Percentiles rank a stretch among this genome's conserved stretches.
Conservation (phyloP, 768 basidiomycete genomes). For the Boletus rubropictus region DNA sequence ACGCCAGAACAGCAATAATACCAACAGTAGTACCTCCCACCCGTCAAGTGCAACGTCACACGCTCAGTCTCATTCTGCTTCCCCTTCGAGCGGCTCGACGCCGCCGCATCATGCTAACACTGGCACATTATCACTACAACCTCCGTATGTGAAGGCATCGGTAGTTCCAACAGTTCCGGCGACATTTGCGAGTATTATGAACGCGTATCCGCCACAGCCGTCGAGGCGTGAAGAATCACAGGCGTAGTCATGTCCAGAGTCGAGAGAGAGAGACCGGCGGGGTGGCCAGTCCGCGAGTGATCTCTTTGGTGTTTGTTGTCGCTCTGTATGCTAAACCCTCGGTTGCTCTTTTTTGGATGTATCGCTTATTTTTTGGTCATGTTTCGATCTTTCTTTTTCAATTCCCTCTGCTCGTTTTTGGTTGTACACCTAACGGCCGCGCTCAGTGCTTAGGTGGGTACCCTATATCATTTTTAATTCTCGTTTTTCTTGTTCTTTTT, state of each 20-base stretch:
- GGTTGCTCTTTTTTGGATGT: background rate
- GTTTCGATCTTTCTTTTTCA: background rate
- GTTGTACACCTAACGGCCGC: background rate
- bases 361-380: background rate
- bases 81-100: constrained; percentile 19
- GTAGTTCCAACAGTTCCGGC: constrained; percentile 37
- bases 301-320: background rate
- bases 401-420: background rate
- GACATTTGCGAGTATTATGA: constrained; percentile 66
- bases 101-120: constrained; percentile 17
- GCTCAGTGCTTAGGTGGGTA: background rate
- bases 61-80: constrained; percentile 14
- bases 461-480: constrained; percentile 17
- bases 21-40: constrained; percentile 4
- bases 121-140: no score
- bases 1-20: constrained; percentile 12
- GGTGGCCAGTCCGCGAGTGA: constrained; percentile 10
- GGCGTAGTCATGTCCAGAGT: constrained; percentile 23
- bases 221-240: constrained; percentile 21
- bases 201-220: constrained; percentile 48
- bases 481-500: background rate
- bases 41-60: constrained; percentile 11
- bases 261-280: constrained; percentile 22
- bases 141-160: constrained; percentile 14
- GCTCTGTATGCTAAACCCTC: constrained; percentile 6